phyloP scores from a whole-genome alignment of 2,329 filamentous ascomycete species.

The Diplocarpon rosae region DNA sequence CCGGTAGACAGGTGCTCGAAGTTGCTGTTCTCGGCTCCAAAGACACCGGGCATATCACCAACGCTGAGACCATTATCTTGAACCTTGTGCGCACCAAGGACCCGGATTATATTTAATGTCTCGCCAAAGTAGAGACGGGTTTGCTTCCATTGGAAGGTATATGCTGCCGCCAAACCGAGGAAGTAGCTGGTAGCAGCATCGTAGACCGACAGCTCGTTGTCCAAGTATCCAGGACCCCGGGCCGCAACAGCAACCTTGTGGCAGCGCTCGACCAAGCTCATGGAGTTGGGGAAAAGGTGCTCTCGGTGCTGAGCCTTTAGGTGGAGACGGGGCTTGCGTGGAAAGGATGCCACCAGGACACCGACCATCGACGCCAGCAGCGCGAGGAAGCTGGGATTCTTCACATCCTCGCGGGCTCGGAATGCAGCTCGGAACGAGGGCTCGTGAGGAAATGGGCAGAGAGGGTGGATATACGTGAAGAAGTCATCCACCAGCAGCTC shows the following conservation, averaged over 20 bases:
- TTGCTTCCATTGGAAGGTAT: slow-evolving; percentile 57
- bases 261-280: slow-evolving; percentile 60
- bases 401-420: slow-evolving; percentile 53
- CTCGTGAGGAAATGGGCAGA: slow-evolving; percentile 69
- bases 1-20: slow-evolving; percentile 9
- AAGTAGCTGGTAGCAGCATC: slow-evolving; percentile 69
- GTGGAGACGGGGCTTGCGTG: slow-evolving; percentile 57
- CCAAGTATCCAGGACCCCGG: slow-evolving; percentile 47
- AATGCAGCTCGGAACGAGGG: slow-evolving; percentile 65
- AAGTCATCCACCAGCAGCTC: slow-evolving; percentile 67
- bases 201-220: slow-evolving; percentile 44
- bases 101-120: slow-evolving; percentile 55
- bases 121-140: slow-evolving; percentile 64
- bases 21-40: slow-evolving; percentile 14
- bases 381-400: slow-evolving; percentile 56
- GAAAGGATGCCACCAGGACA: slow-evolving; percentile 63
- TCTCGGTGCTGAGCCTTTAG: slow-evolving; percentile 56
- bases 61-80: slow-evolving; percentile 30
- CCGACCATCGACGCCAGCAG: slow-evolving; percentile 66
- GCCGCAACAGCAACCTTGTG: slow-evolving; percentile 58
- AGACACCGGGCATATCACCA: slow-evolving; percentile 15
- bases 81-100: slow-evolving; percentile 52
- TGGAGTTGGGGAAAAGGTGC: slow-evolving; percentile 55
- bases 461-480: slow-evolving; percentile 71
- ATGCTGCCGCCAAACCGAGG: slow-evolving; percentile 53